Evolutionary conservation across 331 rosid genomes (phyloP).

Genomic region (Stylosanthes scabra): DNA sequence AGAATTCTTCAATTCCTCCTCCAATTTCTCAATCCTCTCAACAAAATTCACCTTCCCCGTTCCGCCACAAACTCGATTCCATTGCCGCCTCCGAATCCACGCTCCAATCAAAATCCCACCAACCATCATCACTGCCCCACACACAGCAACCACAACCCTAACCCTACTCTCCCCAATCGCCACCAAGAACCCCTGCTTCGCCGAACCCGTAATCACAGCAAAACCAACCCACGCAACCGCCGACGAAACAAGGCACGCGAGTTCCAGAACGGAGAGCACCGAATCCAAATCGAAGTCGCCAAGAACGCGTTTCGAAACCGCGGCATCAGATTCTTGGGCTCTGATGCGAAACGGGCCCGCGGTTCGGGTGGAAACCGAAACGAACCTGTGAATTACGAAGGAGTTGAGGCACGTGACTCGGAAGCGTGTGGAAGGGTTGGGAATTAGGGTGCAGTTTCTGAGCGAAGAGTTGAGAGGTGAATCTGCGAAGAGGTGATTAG

Average conservation of each 20-base stretch:
- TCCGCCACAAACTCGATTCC: not conserved
- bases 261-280: not conserved
- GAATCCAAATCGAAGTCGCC: not conserved
- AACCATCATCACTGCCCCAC: not conserved
- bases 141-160: not conserved
- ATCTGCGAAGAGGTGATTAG: not conserved
- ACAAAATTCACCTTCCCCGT: not conserved
- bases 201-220: not conserved
- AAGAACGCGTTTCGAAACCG: not conserved
- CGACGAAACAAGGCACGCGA: not conserved
- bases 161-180: not conserved
- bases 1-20: not conserved
- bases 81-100: constrained; percentile 6
- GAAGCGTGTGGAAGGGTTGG: not conserved
- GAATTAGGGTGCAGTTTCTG: not conserved
- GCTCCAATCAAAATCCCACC: not conserved
- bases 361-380: not conserved
- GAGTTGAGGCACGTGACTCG: not conserved
- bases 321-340: not conserved
- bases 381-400: not conserved
- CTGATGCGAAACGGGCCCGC: not conserved
- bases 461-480: not conserved
- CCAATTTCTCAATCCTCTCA: not conserved
- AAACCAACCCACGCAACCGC: not conserved
- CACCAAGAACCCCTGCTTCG: not conserved